Evolutionary conservation across 352 stramenopile genomes (phyloP).

Genomic region (Paralagenidium karlingii): DNA sequence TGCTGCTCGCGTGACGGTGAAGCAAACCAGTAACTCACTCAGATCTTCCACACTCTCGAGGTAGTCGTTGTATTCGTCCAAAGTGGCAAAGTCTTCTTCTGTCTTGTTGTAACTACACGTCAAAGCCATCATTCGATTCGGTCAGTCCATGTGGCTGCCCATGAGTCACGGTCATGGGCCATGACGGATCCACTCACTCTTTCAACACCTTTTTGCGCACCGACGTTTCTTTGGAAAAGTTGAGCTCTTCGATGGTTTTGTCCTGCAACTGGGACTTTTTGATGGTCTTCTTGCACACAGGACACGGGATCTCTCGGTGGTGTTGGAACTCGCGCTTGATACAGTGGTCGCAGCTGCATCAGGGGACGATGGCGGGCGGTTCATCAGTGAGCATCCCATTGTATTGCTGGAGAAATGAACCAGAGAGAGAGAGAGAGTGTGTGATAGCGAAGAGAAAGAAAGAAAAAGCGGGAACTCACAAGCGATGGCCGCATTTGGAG

Average conservation of each 20-base stretch:
- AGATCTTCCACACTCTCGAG: conserved; percentile 76
- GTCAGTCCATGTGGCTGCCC: background rate
- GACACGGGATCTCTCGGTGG: conserved; percentile 75
- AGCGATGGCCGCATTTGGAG: conserved; percentile 82
- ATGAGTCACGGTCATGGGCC: background rate
- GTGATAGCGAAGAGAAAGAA: background rate
- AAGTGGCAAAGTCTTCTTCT: conserved; percentile 77
- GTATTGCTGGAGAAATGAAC: background rate
- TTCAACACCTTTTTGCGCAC: conserved; percentile 81
- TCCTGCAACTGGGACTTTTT: conserved; percentile 84
- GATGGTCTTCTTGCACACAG: conserved; percentile 66
- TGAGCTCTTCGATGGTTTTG: conserved; percentile 83
- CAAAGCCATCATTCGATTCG: background rate
- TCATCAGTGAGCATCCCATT: background rate
- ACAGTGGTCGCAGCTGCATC: conserved; percentile 61
- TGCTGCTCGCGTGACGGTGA: background rate
- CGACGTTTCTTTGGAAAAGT: conserved; percentile 77
- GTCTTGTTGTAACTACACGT: conserved; percentile 73
- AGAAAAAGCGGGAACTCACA: conserved; percentile 26
- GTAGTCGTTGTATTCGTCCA: conserved; percentile 83
- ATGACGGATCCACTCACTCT: conserved; percentile 26
- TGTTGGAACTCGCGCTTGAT: conserved; percentile 83
- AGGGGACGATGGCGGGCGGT: background rate
- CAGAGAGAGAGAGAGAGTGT: conserved; percentile 1
- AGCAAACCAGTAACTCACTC: conserved; percentile 37